phyloP scores from a whole-genome alignment of 2,329 filamentous ascomycete genomes.

The Colletotrichum sp. region DNA sequence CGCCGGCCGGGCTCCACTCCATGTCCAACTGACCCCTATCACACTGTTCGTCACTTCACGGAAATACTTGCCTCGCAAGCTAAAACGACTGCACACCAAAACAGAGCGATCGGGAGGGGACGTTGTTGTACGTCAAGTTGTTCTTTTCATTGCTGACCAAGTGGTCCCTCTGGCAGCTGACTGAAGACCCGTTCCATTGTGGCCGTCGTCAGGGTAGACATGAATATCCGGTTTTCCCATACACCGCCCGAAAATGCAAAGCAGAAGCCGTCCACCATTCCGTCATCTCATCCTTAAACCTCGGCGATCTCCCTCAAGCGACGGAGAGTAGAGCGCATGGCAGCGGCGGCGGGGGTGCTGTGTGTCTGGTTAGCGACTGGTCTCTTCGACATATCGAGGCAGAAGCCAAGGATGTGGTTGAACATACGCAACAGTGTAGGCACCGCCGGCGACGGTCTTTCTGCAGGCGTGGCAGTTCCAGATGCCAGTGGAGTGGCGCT shows the following conservation, averaged over 20 bases:
- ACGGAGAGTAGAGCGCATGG: slow-evolving; percentile 95
- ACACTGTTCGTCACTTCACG: slow-evolving; percentile 1
- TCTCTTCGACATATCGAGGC: background rate
- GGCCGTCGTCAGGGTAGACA: slow-evolving; percentile 46
- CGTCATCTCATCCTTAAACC: slow-evolving; percentile 66
- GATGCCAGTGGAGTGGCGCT: slow-evolving; percentile 90
- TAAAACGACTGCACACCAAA: background rate
- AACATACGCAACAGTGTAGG: slow-evolving; percentile 96
- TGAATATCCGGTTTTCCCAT: slow-evolving; percentile 47
- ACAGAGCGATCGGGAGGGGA: slow-evolving; percentile 14
- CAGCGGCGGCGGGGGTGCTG: slow-evolving; percentile 90
- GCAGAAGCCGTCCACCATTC: slow-evolving; percentile 37
- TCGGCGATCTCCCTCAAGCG: slow-evolving; percentile 97
- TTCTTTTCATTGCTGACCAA: slow-evolving; percentile 49
- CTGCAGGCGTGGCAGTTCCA: slow-evolving; percentile 97
- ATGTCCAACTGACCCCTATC: background rate
- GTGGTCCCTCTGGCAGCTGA: slow-evolving; percentile 37
- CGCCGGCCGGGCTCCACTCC: background rate
- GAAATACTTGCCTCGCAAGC: background rate
- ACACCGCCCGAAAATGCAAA: slow-evolving; percentile 54
- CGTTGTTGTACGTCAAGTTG: slow-evolving; percentile 24
- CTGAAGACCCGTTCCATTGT: slow-evolving; percentile 37
- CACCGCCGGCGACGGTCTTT: slow-evolving; percentile 89
- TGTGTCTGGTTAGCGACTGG: slow-evolving; percentile 30
- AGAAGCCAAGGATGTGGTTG: background rate